Base-by-base conservation (phyloP, 495 filamentous ascomycete genomes). In the Aspergillus campestris region DNA sequence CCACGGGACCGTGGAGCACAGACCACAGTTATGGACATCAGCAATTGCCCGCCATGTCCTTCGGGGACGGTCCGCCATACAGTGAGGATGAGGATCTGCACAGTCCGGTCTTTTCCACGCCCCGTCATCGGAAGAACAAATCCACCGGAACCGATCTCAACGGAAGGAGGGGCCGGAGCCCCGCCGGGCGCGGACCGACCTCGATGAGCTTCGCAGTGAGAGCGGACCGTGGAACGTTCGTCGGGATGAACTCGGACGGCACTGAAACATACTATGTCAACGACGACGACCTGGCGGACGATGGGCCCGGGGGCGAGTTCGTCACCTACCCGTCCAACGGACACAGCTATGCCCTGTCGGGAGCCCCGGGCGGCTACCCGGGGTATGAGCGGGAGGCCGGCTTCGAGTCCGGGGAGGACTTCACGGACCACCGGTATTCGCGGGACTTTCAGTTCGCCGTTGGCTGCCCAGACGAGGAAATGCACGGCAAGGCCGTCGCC, bases 51-150 rank as follows among this genome's bases (percentile, higher is more conserved):
- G 80, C 86, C 11, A 90, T 94, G 59, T 82, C 87, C 11, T 94
- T 95, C 59, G 82, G 75, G 9, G 91, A 94, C 62, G 92, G 91
- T 3, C 91, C 91, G 5, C 91, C 91, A n/a, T 97, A 87, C 73
- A 94, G 86, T 63, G 91, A 97, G 64, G 91, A 97, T 63, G 90
- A 95, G 56, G 91, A 97, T 64, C 67, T 97, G 38, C 88, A 94
- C 56, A 94, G 87, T 56, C 91, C 91, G 6, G 86, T 95, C 3
- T 79, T 86, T 39, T 80, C 78, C 8, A 83, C 79, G 45, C 79
- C 82, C 7, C 75, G 86, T 18, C 87, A 94, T 61, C 84, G 81
- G 58, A 92, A 91, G 63, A 81, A 87, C 62, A 92, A 94, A 65
- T 85, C 84, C 11, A 79, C 81, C 3, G 60, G 52, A 15, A 64